These are phyloP conservation scores for Hypoxylon sp. DNA, from an alignment of 2,329 filamentous ascomycete species.

Conservation along the genomic window DNA sequence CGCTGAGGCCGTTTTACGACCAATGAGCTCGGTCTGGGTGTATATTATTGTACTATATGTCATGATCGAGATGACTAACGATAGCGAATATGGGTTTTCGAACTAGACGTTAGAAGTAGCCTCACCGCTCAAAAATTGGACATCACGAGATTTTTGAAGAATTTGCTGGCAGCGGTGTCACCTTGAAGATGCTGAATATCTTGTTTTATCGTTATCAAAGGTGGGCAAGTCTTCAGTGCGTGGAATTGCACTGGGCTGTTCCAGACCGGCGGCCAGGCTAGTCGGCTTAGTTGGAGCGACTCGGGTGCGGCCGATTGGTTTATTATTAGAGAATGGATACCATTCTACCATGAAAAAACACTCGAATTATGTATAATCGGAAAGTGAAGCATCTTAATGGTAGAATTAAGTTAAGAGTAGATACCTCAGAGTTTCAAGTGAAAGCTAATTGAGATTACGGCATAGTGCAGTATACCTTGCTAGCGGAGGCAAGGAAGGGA, in stretches of 20 bases:
- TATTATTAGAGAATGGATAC: slow-evolving; percentile 23
- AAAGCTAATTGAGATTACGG: slow-evolving; percentile 19
- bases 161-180: slow-evolving; percentile 2
- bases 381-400: slow-evolving; percentile 6
- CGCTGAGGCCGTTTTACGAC: slow-evolving; percentile 50
- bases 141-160: slow-evolving; percentile 17
- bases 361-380: slow-evolving; percentile 7
- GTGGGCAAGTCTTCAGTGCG: slow-evolving; percentile 19
- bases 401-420: slow-evolving; percentile 4
- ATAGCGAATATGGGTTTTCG: slow-evolving; percentile 33
- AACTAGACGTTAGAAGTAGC: slow-evolving; percentile 32
- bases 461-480: not conserved
- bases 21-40: slow-evolving; percentile 22
- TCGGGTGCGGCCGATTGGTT: slow-evolving; percentile 37
- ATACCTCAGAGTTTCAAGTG: slow-evolving; percentile 2
- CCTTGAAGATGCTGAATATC: slow-evolving; percentile 5
- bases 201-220: slow-evolving; percentile 21
- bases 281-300: slow-evolving; percentile 14
- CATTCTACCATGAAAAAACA: slow-evolving; percentile 2
- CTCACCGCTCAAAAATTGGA: slow-evolving; percentile 41
- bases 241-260: slow-evolving; percentile 31
- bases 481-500: not conserved
- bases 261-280: slow-evolving; percentile 38
- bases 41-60: slow-evolving; percentile 33
- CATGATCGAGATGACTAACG: slow-evolving; percentile 31